Conservation (phyloP, 352 stramenopile species). For the Phytophthora europaea region DNA sequence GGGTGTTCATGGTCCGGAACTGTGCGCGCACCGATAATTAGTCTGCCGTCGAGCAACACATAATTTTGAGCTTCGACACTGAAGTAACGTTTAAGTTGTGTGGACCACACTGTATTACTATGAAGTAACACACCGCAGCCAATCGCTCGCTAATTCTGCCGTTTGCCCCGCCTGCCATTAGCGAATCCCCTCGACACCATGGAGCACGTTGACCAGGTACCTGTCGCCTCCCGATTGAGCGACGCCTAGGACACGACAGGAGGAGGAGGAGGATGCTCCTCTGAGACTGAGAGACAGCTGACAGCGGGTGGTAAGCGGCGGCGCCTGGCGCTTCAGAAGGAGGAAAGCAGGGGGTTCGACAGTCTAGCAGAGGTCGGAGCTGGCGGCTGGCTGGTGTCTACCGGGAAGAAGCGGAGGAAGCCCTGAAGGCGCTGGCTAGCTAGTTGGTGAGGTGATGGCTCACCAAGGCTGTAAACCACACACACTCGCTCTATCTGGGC, state of each 20-base stretch:
- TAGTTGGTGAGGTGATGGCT: constrained; percentile 56
- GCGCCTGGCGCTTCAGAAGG: neutral
- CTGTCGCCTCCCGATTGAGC: constrained; percentile 1
- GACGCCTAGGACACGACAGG: neutral
- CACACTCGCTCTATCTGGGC: neutral
- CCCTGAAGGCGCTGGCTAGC: constrained; percentile 51
- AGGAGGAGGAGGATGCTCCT: neutral
- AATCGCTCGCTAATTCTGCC: constrained; percentile 12
- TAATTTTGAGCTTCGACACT: neutral
- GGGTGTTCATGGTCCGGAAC: too few relatives aligned
- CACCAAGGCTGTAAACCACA: constrained; percentile 89
- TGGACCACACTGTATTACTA: neutral
- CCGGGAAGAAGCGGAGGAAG: constrained; percentile 1
- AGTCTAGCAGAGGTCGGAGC: constrained; percentile 26
- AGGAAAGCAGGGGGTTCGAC: constrained; percentile 19
- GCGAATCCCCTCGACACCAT: constrained; percentile 67
- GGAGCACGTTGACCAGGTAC: constrained; percentile 89
- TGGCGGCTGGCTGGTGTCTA: constrained; percentile 22
- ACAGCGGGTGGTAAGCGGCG: neutral
- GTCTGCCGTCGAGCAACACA: too few relatives aligned
- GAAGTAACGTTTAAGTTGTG: neutral
- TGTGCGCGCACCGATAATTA: too few relatives aligned
- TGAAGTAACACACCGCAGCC: constrained; percentile 34
- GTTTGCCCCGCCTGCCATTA: constrained; percentile 17
- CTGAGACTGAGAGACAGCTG: neutral